Evolutionary conservation across 2,329 filamentous ascomycete species (phyloP), one percentile per base, ranked within the genome.

Genomic region (Cladosporium cucumerinum): DNA sequence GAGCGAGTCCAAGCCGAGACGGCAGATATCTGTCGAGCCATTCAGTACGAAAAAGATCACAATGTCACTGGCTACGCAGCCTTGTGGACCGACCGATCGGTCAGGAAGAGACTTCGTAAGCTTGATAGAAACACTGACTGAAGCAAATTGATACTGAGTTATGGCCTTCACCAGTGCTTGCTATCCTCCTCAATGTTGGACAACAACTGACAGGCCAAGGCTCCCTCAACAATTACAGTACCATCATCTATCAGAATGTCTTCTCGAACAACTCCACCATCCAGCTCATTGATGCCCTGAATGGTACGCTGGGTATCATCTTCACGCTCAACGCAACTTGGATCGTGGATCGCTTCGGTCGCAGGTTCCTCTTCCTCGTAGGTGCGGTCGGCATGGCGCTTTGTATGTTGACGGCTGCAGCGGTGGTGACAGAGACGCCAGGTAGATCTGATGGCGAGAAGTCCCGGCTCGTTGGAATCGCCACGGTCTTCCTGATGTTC

Each of bases 341-440:
- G 88, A 89, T 87, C 5, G 87, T 89, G 36, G 89, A 91, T 74
- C 84, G 88, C 58, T 91, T 88, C 69, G 89, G 89, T 43, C 84
- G 89, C 61, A 88, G 88, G 70, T 87, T 88, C 80, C 79, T 91
- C 65, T 83, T 92, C 71, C 87, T 91, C 64, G 81, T 87, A 39
- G 89, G 89, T 71, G 88, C 84, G 48, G 76, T 87, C 52, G 89
- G 89, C 43, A 91, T 91, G 85, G 86, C 84, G 4, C 66, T 86
- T 11, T 90, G 87, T 79, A 91, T 92, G 87, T 79, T 91, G 65
- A 57, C 54, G 7, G 54, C 54, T 23, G 54, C 28, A 23, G 54
- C 54, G 23, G 54, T 57, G 10, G 54, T 57, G 30, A 57, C 28
- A 25, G 54, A 57, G 32, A 57, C 54, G 18, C 54, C 54, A 21